phyloP scores from a whole-genome alignment of 306 rosid species.

The Morella rubra region DNA sequence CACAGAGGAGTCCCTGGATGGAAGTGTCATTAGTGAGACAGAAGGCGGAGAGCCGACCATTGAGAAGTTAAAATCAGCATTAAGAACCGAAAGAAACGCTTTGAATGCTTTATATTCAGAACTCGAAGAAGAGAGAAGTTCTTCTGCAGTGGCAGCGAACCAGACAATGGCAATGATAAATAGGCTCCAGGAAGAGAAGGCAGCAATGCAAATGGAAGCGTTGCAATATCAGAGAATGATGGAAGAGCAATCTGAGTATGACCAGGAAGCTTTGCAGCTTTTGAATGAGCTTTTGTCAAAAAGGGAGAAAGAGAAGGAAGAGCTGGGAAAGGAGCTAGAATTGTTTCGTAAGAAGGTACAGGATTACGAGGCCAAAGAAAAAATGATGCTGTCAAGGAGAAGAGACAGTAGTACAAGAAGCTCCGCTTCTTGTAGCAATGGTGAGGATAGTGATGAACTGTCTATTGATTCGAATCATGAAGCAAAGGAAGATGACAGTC shows the following conservation, averaged over 20 bases:
- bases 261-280: constrained; percentile 92
- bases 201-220: constrained; percentile 99
- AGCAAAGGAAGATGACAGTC: constrained; percentile 63
- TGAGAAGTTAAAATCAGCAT: constrained; percentile 64
- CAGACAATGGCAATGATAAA: constrained; percentile 99
- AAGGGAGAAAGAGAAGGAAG: constrained; percentile 90
- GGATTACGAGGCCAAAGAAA: constrained; percentile 74
- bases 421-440: constrained; percentile 70
- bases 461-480: constrained; percentile 69
- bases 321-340: constrained; percentile 79
- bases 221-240: constrained; percentile 96
- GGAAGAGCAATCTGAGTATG: constrained; percentile 98
- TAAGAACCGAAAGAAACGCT: constrained; percentile 72
- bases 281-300: constrained; percentile 84
- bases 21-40: constrained; percentile 65
- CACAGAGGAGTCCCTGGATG: constrained; percentile 80
- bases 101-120: constrained; percentile 70
- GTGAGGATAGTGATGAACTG: constrained; percentile 78
- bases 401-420: constrained; percentile 63
- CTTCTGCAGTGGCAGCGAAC: constrained; percentile 88
- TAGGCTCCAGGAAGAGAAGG: constrained; percentile 96
- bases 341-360: constrained; percentile 64
- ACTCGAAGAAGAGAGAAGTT: constrained; percentile 97
- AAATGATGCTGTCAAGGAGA: constrained; percentile 44
- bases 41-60: constrained; percentile 56